Percentiles rank a stretch among this genome's conserved stretches.
These are phyloP conservation scores for Kodamaea anthophila DNA, from an alignment of 1,139 yeast species.

Conservation along the genomic window DNA sequence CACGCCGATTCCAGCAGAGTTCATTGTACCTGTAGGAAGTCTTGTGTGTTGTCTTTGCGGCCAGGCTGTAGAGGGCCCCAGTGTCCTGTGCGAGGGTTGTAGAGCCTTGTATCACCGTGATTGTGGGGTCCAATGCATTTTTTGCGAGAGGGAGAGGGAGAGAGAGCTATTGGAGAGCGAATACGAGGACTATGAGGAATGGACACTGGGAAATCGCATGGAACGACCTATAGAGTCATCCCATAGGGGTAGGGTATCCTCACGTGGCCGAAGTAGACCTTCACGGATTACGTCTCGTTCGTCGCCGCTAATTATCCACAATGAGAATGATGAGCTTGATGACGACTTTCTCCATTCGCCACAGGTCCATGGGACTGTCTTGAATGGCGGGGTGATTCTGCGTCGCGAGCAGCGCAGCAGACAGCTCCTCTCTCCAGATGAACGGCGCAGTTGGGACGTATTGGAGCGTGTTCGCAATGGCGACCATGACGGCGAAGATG, in stretches of 20 bases:
- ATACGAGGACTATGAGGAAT: no score
- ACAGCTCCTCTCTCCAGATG: constrained; percentile 30
- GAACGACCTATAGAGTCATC: no score
- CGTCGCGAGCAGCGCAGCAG: constrained; percentile 31
- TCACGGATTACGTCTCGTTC: neutral
- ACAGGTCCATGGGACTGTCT: constrained; percentile 9
- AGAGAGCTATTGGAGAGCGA: neutral
- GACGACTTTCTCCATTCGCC: constrained; percentile 25
- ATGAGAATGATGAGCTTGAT: constrained; percentile 32
- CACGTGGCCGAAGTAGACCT: no score
- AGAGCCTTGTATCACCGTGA: no score
- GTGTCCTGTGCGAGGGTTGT: no score
- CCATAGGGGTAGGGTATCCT: no score
- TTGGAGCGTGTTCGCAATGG: constrained; percentile 27
- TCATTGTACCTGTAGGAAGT: constrained; percentile 27
- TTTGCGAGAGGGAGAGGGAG: no score
- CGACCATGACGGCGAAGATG: constrained; percentile 8
- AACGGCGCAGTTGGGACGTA: constrained; percentile 34
- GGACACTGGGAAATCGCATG: no score
- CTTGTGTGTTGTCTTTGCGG: no score
- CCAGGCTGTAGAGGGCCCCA: no score
- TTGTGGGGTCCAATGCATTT: no score
- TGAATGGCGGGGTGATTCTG: constrained; percentile 38
- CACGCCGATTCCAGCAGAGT: constrained; percentile 32
- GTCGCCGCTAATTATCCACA: constrained; percentile 23